Evolutionary conservation across 371 early-diverging fungal species (phyloP), one percentile per base, ranked within the genome.

Genomic region (Apophysomyces variabilis): DNA sequence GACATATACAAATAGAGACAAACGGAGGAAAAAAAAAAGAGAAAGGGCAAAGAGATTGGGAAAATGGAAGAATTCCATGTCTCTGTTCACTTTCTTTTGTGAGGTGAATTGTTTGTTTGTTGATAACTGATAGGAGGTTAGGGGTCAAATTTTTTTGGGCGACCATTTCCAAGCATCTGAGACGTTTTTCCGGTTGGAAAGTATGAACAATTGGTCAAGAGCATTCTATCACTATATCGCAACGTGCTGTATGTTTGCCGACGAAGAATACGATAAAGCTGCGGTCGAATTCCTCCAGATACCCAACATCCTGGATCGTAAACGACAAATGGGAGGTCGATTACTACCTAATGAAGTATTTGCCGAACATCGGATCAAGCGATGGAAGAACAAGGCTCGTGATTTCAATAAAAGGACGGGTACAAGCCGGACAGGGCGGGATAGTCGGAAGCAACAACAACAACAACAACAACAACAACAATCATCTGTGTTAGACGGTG

Each of bases 221-320:
- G 83, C 83, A 3, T 83, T 83, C 46, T 83, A 83, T 54, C 83
- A 79, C 26, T 83, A 83, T 35, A 83, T 83, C 61, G 80, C 80
- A n/a, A 78, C 83, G 0, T 83, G 83, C 21, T 83, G 83, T 58
- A 76, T 83, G 77, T 83, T 78, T 77, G 80, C 77, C 6, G 74
- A 83, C 47, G 80, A 78, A 60, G 79, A 80, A 60, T 83, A 80
- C 44, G 83, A 78, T 35, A 80, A 83, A 64, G 73, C 80, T 9
- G 78, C 80, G 4, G 56, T 75, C 5, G 80, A 83, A 57, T 83
- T 76, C 38, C 71, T 77, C 61, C 74, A 83, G 26, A 78, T 83
- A 14, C 78, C 79, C 0, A 36, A 37, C 32, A 72, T 83, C 13
- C 37, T 80, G 32, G 74, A 73, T 13, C 70, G 80, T 7, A 76